Evolutionary conservation across 345 rosid species (phyloP).

Genomic region (Alliaria petiolata): DNA sequence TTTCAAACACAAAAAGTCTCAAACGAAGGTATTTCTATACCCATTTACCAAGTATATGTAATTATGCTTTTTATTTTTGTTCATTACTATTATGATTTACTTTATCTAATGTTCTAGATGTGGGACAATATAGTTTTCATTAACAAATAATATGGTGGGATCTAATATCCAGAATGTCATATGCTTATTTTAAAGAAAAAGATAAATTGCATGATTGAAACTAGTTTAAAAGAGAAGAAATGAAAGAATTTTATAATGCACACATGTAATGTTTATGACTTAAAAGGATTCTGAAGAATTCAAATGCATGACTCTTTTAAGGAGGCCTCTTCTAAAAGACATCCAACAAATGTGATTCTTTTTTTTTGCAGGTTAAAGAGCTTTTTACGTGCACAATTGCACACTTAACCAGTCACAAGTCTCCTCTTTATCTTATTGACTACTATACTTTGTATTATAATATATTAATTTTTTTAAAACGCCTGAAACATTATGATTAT

Average conservation of each 20-base stretch:
- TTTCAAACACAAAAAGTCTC: neutral
- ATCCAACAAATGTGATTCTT: conserved; percentile 21
- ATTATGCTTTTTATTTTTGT: too few species aligned
- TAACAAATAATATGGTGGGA: conserved; percentile 19
- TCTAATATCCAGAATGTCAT: neutral
- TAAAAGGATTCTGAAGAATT: conserved; percentile 5
- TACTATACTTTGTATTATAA: conserved; percentile 6
- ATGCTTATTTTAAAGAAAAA: neutral
- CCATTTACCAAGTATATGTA: too few species aligned
- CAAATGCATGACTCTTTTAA: conserved; percentile 20
- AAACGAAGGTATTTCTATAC: neutral
- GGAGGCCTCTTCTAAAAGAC: conserved; percentile 27
- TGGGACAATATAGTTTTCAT: conserved; percentile 14
- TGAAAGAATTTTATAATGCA: conserved; percentile 9
- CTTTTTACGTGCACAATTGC: conserved; percentile 26
- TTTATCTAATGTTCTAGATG: conserved; percentile 15
- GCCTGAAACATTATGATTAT: conserved; percentile 16
- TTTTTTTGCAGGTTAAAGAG: conserved; percentile 15
- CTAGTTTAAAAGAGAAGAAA: neutral
- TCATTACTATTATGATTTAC: neutral
- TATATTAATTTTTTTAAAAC: conserved; percentile 7
- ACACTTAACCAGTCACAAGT: neutral
- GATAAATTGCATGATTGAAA: neutral
- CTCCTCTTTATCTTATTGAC: conserved; percentile 10
- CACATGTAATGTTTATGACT: conserved; percentile 18